These are phyloP conservation scores for Termitomyces sp. DNA, from an alignment of 1,284 basidiomycete species.

Conservation along the genomic window DNA sequence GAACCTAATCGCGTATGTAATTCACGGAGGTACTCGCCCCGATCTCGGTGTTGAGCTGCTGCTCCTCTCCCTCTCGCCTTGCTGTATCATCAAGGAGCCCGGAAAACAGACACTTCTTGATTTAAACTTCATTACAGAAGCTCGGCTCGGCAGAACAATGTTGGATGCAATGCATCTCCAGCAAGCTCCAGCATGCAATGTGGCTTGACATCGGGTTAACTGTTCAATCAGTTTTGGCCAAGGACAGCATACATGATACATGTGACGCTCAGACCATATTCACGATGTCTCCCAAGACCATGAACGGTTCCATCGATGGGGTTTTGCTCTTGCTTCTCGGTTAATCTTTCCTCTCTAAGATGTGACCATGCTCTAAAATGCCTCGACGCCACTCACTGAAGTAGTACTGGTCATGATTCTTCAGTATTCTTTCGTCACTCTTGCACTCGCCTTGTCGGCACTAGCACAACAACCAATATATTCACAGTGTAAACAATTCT, in stretches of 20 bases:
- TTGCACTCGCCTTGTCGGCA: conserved; percentile 22
- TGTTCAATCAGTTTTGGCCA: background rate
- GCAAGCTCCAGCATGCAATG: background rate
- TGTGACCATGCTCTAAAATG: background rate
- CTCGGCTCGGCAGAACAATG: background rate
- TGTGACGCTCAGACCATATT: background rate
- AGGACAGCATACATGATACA: background rate
- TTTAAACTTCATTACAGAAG: background rate
- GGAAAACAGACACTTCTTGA: background rate
- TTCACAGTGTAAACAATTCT: conserved; percentile 24
- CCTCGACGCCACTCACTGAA: background rate
- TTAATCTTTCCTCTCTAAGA: background rate
- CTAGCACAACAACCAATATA: conserved; percentile 24
- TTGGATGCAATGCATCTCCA: background rate
- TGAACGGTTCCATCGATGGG: background rate
- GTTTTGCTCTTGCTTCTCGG: background rate
- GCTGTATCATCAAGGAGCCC: background rate
- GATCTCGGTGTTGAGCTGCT: background rate
- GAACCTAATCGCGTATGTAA: background rate
- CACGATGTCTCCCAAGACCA: background rate
- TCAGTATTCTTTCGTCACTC: conserved; percentile 20
- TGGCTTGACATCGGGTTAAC: conserved; percentile 1
- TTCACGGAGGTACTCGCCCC: background rate
- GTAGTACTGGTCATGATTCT: conserved; percentile 23
- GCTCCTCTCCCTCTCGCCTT: background rate